Base-by-base conservation (phyloP, 2,329 filamentous ascomycete genomes). In the Cryphonectria naterciae region DNA sequence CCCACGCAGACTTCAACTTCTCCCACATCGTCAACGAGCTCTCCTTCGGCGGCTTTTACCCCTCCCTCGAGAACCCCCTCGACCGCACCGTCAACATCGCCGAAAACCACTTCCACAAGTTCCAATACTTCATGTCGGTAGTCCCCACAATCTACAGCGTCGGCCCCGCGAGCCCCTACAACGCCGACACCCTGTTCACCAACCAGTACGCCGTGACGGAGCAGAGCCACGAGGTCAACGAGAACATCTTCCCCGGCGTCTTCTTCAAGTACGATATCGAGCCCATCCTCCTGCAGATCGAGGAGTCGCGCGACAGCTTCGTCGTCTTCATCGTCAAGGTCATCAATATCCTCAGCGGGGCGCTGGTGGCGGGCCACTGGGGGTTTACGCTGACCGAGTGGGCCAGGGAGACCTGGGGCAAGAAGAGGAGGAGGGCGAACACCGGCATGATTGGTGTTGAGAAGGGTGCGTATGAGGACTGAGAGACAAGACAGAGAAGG, bases 191-290 rank as follows among this genome's bases (percentile, higher is more conserved):
- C 68, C 90, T 99, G 78, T 89, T 92, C 81, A 98, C 96, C 22
- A 99, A 99, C 85, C 96, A 99, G 82, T 99, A 99, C 84, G 96
- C 95, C 72, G 96, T 97, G 0, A 98, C 95, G 0, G 93, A 95
- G 78, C 95, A 98, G 84, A 92, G 88, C 76, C 89, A 91, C 77
- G 83, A 85, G 49, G 87, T 97, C 58, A 84, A 86, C 68, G 92
- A 97, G 77, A 89, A 85, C 75, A 83, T 85, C 71, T 88, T 98
- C 0, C 96, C 96, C 0, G 96, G 96, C 43, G 90, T 99, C 73
- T 99, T 98, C 80, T 93, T 99, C 87, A 99, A 98, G 84, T 99
- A 97, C 83, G 95, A 98, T 80, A 98, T 99, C 76, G 96, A 99
- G 85, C 96, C 96, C 1, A 95, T 99, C 76, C 84, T 96, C 80